Base-by-base conservation (phyloP, 768 basidiomycete species). In the Infundibulicybe gibba region DNA sequence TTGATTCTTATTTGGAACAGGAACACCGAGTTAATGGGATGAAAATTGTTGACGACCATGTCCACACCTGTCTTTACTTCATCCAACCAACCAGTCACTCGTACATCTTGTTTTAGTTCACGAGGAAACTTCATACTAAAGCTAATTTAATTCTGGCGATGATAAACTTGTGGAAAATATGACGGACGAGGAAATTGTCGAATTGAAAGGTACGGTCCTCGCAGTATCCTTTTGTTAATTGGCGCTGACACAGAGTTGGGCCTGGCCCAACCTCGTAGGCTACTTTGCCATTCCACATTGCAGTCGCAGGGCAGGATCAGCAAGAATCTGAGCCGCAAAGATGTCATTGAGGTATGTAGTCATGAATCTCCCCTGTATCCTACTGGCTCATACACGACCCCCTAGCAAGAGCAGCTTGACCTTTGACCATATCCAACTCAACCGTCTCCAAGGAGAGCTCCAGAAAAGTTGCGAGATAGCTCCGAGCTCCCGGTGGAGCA, bases 61-160 rank as follows among this genome's bases (percentile, higher is more conserved):
- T 99, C 35, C 97, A 99, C 64, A 95, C 97, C 13, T 98, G 97
- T 68, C 77, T 99, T 48, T 99, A 99, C 76, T 99, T 99, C 67
- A 94, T 99, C 55, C 94, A 98, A 62, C 93, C 97, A 32, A 98
- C 95, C 1, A 95, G 97, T 50, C 97, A 99, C 66, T 86, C 94
- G 92, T 97, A 65, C 71, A 31, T 31, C 40, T 44, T 38, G 19
- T 20, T 40, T 62, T n/a, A 98, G 67, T 97, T 97, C 69, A 98
- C 98, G 97, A 86, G 93, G 54, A 80, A 93, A 56, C 81, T 99
- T 34, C 94, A 97, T 68, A 93, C 88, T 55, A 92, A 90, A 66
- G 97, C 98, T 71, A 99, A 99, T 73, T 74, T 99, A 57, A 98
- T 99, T 56, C 97, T 97, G 47, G 82, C 98, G 62, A 98, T 99